phyloP scores from a whole-genome alignment of 2,329 filamentous ascomycete species.

The Penicillium sp. region DNA sequence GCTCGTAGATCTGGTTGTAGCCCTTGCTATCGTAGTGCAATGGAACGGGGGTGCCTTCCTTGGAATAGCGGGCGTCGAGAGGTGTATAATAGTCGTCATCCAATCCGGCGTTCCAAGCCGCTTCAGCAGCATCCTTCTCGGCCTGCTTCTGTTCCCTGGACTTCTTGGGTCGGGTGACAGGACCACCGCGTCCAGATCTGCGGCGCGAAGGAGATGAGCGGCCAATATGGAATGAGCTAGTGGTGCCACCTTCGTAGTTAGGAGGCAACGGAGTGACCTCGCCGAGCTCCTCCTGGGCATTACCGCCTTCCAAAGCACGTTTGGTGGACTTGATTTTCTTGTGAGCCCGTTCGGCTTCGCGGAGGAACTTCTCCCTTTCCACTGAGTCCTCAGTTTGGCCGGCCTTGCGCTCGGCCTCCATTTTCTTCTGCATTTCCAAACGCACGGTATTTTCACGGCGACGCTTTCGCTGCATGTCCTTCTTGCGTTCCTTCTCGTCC shows the following conservation, averaged over 20 bases:
- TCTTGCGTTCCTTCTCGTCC: slow-evolving; percentile 98
- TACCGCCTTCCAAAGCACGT: slow-evolving; percentile 79
- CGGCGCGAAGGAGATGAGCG: slow-evolving; percentile 53
- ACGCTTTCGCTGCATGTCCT: slow-evolving; percentile 98
- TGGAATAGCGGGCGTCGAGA: slow-evolving; percentile 50
- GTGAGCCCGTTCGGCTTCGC: slow-evolving; percentile 83
- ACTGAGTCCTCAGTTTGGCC: slow-evolving; percentile 75
- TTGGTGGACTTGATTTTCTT: slow-evolving; percentile 92
- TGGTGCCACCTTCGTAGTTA: slow-evolving; percentile 79
- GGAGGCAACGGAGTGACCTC: slow-evolving; percentile 70
- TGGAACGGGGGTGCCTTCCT: slow-evolving; percentile 48
- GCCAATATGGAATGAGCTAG: slow-evolving; percentile 76
- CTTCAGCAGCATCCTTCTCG: slow-evolving; percentile 74
- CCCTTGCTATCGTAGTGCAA: slow-evolving; percentile 80
- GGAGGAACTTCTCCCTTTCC: slow-evolving; percentile 75
- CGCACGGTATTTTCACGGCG: slow-evolving; percentile 92
- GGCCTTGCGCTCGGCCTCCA: slow-evolving; percentile 73
- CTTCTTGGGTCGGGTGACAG: slow-evolving; percentile 71
- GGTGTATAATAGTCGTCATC: slow-evolving; percentile 54
- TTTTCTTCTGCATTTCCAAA: slow-evolving; percentile 80
- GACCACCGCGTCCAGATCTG: slow-evolving; percentile 53
- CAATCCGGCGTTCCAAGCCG: slow-evolving; percentile 71
- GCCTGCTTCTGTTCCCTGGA: slow-evolving; percentile 72
- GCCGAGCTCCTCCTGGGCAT: slow-evolving; percentile 68
- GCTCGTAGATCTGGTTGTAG: slow-evolving; percentile 95